phyloP scores from a whole-genome alignment of 208 protist species.

The Herpetomonas samuelpessoai region DNA sequence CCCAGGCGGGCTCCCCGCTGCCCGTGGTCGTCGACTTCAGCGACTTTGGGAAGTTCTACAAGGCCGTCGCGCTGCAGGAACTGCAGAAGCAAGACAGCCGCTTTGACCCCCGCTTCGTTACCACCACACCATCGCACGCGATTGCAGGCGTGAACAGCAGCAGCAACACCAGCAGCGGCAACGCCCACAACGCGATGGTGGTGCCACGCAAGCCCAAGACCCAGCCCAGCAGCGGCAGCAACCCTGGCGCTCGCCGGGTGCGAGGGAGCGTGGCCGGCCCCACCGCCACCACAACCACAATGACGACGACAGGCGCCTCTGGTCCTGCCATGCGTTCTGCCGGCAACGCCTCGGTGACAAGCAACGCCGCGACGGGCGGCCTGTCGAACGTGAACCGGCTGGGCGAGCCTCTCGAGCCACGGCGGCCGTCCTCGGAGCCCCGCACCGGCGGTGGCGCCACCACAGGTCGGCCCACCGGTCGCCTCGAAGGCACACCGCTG shows the following conservation, averaged over 20 bases:
- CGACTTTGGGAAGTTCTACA: constrained; percentile 70
- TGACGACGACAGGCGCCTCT: no score
- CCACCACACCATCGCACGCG: not conserved
- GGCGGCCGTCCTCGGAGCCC: constrained; percentile 19
- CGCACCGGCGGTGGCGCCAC: not conserved
- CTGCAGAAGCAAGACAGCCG: constrained; percentile 29
- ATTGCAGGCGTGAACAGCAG: not conserved
- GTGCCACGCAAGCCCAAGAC: constrained; percentile 7
- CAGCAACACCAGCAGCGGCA: not conserved
- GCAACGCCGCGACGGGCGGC: not conserved
- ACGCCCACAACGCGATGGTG: not conserved
- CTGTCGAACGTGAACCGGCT: constrained; percentile 1
- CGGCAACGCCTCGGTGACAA: not conserved
- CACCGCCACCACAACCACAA: not conserved
- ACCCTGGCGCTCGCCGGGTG: not conserved
- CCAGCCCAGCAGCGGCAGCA: constrained; percentile 3
- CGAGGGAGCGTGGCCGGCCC: not conserved
- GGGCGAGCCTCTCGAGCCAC: constrained; percentile 5
- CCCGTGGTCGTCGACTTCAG: constrained; percentile 64
- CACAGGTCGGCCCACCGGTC: not conserved
- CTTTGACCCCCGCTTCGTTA: constrained; percentile 17
- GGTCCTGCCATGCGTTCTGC: not conserved
- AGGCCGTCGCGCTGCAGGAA: constrained; percentile 45
- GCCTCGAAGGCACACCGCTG: not conserved
- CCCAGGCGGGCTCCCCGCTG: constrained; percentile 5